Evolutionary conservation across 176 grass and related monocot genomes (phyloP), one percentile per base, ranked within the genome.

Genomic region (Bothriochloa decipiens): DNA sequence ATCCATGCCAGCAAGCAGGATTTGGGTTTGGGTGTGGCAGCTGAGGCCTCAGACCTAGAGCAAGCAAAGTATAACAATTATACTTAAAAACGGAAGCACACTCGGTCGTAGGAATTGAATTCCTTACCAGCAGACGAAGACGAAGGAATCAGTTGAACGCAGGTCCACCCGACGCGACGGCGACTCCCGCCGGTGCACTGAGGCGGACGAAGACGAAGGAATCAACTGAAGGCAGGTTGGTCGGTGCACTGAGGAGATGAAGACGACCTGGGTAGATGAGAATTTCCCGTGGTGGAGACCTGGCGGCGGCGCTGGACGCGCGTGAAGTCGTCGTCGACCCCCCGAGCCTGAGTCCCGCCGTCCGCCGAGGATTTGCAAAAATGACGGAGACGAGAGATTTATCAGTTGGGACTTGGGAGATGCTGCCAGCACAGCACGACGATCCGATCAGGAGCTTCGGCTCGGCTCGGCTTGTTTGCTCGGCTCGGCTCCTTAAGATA

Each of bases 101-200:
- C 37, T 0, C 10, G 18, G 60, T 60, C 28, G 29, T 29, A 13
- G n/a, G 12, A 41, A 65, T 11, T 25, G 57, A 23, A 41, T 61
- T 72, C 20, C 75, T 77, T 77, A 77, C 52, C 53, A 41, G 36
- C 33, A 60, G 57, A 49, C 57, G 57, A 60, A 61, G 14, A 2
- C 11, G 22, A 61, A 37, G 75, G 33, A 61, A 35, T 1, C 32
- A 77, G 20, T 32, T 32, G 29, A 32, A 32, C 2, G 53, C 53
- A 17, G 49, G 45, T 47, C 42, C 11, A 45, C 42, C 42, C 10
- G 42, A 45, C 42, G 17, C 50, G 6, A 2, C 50, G 16, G 17
- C 11, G 75, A 41, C n/a, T n/a, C n/a, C n/a, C 35, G 18, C n/a
- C 13, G 26, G 53, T 23, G 2, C 32, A 57, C 17, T n/a, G 8